These are phyloP conservation scores for Sugiyamaella pinicola DNA, from an alignment of 1,139 yeast species.

Conservation along the genomic window DNA sequence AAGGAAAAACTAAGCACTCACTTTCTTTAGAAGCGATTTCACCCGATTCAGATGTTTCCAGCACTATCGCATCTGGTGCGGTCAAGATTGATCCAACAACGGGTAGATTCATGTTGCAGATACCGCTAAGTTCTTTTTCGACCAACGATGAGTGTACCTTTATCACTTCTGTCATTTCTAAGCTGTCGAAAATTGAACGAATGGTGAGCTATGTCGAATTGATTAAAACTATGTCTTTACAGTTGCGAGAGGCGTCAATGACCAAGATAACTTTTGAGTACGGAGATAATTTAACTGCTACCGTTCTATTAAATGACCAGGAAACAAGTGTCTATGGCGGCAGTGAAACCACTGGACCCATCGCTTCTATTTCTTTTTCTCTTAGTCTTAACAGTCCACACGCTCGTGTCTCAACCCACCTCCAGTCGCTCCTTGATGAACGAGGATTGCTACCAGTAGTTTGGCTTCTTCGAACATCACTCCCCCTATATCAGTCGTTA, in stretches of 20 bases:
- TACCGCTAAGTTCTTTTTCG: conserved; percentile 19
- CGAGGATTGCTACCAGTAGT: conserved; percentile 38
- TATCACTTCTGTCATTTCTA: conserved; percentile 26
- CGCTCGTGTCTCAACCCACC: conserved; percentile 28
- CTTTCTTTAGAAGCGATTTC: conserved; percentile 10
- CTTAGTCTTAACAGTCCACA: conserved; percentile 33
- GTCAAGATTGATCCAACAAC: conserved; percentile 32
- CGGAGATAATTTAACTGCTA: conserved; percentile 31
- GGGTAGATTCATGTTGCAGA: conserved; percentile 32
- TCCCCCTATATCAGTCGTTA: conserved; percentile 36
- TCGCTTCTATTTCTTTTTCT: neutral
- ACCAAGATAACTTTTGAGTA: conserved; percentile 35
- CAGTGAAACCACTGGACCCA: neutral
- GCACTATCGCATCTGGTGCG: neutral
- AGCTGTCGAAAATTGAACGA: conserved; percentile 36
- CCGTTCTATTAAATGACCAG: conserved; percentile 22
- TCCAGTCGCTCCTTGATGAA: conserved; percentile 32
- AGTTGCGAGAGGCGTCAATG: conserved; percentile 38
- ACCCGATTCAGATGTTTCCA: neutral
- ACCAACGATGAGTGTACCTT: conserved; percentile 21
- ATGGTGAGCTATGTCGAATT: conserved; percentile 38
- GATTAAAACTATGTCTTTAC: conserved; percentile 33
- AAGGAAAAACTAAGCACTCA: conserved; percentile 32
- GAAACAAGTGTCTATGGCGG: neutral
- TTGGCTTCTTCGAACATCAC: conserved; percentile 35